Percentiles rank a stretch among this genome's conserved stretches.
These are phyloP conservation scores for Trichoderma reesei DNA, from an alignment of 495 filamentous ascomycete species.

Conservation along the genomic window DNA sequence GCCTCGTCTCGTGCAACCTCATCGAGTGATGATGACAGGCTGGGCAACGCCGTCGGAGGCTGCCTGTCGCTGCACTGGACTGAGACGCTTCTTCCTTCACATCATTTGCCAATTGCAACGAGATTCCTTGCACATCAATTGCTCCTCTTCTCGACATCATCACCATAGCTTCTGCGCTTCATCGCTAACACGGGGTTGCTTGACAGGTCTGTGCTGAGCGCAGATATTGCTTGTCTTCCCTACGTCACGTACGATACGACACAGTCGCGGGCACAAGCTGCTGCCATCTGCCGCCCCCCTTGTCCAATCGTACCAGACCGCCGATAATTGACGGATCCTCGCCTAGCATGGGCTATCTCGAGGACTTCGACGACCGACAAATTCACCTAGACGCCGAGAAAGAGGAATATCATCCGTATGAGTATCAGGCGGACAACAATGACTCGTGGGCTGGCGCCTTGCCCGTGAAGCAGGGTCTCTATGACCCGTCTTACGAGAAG, in stretches of 20 bases:
- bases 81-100: neutral
- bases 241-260: neutral
- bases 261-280: neutral
- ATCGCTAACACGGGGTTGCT: neutral
- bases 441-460: slow-evolving; percentile 91
- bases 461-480: slow-evolving; percentile 95
- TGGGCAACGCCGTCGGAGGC: neutral
- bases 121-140: neutral
- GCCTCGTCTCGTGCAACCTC: neutral
- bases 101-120: neutral
- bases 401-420: slow-evolving; percentile 52
- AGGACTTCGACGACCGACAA: slow-evolving; percentile 50
- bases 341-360: slow-evolving; percentile 50
- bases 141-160: neutral
- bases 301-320: slow-evolving; percentile 16
- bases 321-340: slow-evolving; percentile 18
- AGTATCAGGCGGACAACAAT: slow-evolving; percentile 82
- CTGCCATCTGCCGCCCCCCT: slow-evolving; percentile 4
- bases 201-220: slow-evolving; percentile 4
- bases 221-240: neutral
- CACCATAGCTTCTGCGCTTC: neutral
- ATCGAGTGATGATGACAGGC: neutral
- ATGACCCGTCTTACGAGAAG: slow-evolving; percentile 93
- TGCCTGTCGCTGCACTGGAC: neutral
- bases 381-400: slow-evolving; percentile 41